Evolutionary conservation across 306 rosid genomes (phyloP), one percentile per base, ranked within the genome.

Genomic region (Senna siamea): DNA sequence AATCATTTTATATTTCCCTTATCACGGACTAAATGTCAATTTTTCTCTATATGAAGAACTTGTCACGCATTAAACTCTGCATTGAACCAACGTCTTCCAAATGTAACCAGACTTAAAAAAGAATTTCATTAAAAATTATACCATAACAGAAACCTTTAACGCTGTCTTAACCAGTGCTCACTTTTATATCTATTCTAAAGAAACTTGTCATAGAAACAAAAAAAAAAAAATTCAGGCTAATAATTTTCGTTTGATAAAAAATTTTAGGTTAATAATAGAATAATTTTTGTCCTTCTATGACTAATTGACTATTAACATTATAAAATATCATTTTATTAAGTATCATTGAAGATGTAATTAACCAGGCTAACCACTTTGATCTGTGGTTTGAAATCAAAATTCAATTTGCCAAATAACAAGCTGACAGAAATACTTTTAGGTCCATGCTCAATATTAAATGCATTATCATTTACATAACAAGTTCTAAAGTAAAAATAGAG

Each of bases 391-490:
- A 79, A 55, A 73, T 28, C 14, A 10, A 58, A 46, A 41, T 13
- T 28, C 8, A 48, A 17, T 50, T 66, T 58, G 32, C 58, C 22
- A 59, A 67, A 18, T 50, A 7, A 10, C 51, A 37, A 12, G 41
- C n/a, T 8, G 56, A 53, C 5, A 35, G 43, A 41, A 68, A 66
- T 34, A 26, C 46, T 62, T 44, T 9, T 23, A n/a, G 56, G 64
- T 47, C 68, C 54, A n/a, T n/a, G n/a, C n/a, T n/a, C n/a, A 72
- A 64, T 23, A 78, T 32, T 53, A 44, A 71, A 22, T 7, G 74
- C 48, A 44, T 10, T 20, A 4, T 10, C 1, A 48, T 71, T 59
- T 50, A 17, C 14, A 34, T 4, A 37, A 60, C 30, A 17, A 9
- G 3, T 62, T 50, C 6, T 46, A 34, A 47, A 18, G 19, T 28